Evolutionary conservation across 139 green algal genomes (phyloP).

Genomic region (Coelastrella sp.): DNA sequence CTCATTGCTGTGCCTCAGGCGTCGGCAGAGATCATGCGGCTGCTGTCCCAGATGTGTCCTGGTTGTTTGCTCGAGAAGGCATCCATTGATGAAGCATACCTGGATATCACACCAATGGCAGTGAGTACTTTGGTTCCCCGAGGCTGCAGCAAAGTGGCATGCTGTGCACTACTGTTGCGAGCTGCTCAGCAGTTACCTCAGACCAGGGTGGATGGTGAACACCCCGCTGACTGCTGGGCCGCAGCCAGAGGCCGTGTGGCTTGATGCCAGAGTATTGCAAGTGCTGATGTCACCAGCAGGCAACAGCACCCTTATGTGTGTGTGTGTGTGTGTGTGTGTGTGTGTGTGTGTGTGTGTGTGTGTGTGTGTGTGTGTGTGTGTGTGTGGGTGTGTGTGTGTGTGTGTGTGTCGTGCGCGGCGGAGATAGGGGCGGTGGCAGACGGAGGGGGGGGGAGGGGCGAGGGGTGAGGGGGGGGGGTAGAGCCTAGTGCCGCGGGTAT

Average conservation of each 20-base stretch:
- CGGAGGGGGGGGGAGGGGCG: no score
- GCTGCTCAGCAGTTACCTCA: not conserved
- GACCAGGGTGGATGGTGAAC: not conserved
- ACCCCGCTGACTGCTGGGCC: not conserved
- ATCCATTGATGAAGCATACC: slow-evolving; percentile 93
- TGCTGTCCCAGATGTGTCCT: slow-evolving; percentile 63
- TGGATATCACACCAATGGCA: slow-evolving; percentile 83
- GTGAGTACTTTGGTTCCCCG: not conserved
- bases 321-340: no score
- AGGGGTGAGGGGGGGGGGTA: no score
- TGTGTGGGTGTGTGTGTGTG: no score
- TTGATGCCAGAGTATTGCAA: not conserved
- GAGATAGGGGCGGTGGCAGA: no score
- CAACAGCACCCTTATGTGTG: no score
- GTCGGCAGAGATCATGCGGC: slow-evolving; percentile 67
- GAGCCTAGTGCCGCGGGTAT: no score
- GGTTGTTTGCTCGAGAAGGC: slow-evolving; percentile 75
- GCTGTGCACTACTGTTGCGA: not conserved
- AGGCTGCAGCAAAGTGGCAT: not conserved
- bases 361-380: no score
- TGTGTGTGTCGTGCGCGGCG: no score
- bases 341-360: no score
- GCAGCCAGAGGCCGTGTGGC: not conserved
- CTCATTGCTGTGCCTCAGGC: slow-evolving; percentile 47
- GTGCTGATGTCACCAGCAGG: no score